Conservation (phyloP, 139 green algal genomes). For the Tetraselmis chui region DNA sequence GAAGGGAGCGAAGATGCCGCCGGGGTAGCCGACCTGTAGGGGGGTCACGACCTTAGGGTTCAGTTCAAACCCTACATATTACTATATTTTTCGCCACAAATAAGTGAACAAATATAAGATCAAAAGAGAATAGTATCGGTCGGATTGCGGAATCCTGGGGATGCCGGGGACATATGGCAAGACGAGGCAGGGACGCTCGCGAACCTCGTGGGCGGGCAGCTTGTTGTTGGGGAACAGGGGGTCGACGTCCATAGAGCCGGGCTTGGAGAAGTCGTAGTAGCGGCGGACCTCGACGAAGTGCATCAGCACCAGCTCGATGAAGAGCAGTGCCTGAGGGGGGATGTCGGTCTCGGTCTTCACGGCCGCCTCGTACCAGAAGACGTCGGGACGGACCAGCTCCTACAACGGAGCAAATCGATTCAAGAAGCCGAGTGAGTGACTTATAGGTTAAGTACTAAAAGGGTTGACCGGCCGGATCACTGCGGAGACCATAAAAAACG, state of each 20-base stretch:
- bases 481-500: constrained; percentile 82
- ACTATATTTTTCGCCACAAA: background rate
- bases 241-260: constrained; percentile 44
- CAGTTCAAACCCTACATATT: background rate
- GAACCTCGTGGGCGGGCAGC: constrained; percentile 57
- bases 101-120: background rate
- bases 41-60: constrained; percentile 13
- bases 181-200: no score
- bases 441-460: background rate
- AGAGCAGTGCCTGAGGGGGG: constrained; percentile 43
- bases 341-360: constrained; percentile 47
- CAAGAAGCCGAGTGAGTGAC: background rate
- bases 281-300: constrained; percentile 47
- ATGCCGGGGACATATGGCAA: no score
- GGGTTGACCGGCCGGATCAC: constrained; percentile 44
- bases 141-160: no score
- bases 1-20: constrained; percentile 64
- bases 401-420: constrained; percentile 13
- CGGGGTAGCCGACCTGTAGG: constrained; percentile 53
- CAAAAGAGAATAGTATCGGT: background rate
- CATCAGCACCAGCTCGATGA: constrained; percentile 41
- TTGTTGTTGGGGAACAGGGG: constrained; percentile 71
- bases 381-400: constrained; percentile 73
- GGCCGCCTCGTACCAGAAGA: constrained; percentile 35
- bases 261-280: constrained; percentile 39